phyloP scores from a whole-genome alignment of 2,329 filamentous ascomycete species.

The Pseudocercospora crystallina region DNA sequence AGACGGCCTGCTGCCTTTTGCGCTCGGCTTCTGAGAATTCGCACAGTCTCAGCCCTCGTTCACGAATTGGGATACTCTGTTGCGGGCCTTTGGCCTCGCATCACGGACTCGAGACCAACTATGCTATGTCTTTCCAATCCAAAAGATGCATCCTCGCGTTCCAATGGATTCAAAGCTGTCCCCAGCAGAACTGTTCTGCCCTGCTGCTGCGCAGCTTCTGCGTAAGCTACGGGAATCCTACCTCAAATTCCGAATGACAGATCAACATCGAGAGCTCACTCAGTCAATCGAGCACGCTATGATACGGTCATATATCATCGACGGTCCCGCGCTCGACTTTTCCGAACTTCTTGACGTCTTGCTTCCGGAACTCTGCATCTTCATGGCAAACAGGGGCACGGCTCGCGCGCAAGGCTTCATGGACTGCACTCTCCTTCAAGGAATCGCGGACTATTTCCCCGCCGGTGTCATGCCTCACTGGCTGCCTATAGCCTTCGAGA shows the following conservation, averaged over 20 bases:
- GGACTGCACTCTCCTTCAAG: no score
- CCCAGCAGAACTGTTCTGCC: neutral
- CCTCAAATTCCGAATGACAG: no score
- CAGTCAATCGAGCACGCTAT: neutral
- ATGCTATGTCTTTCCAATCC: neutral
- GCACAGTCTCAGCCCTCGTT: neutral
- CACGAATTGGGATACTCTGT: neutral
- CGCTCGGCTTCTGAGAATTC: neutral
- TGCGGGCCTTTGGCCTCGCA: neutral
- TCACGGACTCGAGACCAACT: neutral
- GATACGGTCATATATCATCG: neutral
- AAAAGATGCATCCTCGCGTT: neutral
- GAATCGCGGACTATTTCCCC: no score
- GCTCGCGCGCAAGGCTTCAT: neutral
- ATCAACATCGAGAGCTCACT: no score
- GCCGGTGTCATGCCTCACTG: no score
- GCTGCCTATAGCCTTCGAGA: no score
- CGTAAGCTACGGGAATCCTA: neutral
- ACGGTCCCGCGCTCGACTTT: neutral
- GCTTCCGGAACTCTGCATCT: neutral
- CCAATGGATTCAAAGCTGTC: neutral
- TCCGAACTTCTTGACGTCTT: neutral
- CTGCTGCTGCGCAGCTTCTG: neutral
- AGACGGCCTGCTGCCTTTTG: neutral
- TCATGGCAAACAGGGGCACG: neutral